Evolutionary conservation across 176 grass and related monocot species (phyloP).

Genomic region (Lolium rigidum): DNA sequence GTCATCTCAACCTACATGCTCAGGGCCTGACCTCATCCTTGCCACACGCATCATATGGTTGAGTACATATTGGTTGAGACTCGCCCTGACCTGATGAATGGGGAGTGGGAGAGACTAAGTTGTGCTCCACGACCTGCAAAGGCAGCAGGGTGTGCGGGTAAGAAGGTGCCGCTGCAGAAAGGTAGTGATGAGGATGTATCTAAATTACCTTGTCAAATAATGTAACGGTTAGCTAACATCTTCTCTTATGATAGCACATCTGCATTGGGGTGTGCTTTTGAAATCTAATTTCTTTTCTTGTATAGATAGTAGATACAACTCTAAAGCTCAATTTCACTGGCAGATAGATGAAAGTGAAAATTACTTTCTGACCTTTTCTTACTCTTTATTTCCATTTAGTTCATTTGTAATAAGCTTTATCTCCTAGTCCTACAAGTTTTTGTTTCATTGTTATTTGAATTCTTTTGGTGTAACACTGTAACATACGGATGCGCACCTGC

Average conservation of each 20-base stretch:
- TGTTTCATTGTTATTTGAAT: conserved; percentile 17
- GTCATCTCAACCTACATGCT: neutral
- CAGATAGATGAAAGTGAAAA: neutral
- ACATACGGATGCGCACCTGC: neutral
- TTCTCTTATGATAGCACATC: neutral
- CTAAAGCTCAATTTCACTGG: neutral
- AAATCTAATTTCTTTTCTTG: neutral
- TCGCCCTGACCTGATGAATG: neutral
- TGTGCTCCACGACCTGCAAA: neutral
- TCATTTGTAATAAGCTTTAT: conserved; percentile 3
- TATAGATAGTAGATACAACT: neutral
- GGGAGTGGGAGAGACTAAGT: neutral
- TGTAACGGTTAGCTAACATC: neutral
- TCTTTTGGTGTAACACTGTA: neutral
- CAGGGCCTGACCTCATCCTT: neutral
- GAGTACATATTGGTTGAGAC: neutral
- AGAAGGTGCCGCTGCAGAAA: conserved; percentile 3
- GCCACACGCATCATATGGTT: neutral
- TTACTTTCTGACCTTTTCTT: conserved; percentile 12
- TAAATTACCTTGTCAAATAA: neutral
- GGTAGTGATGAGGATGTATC: neutral
- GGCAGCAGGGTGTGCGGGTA: neutral
- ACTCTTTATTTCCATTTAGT: neutral
- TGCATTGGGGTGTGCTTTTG: neutral
- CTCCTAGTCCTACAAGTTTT: neutral